These are phyloP conservation scores for Emergomyces pasteurianus DNA, from an alignment of 2,329 filamentous ascomycete species.

Conservation along the genomic window DNA sequence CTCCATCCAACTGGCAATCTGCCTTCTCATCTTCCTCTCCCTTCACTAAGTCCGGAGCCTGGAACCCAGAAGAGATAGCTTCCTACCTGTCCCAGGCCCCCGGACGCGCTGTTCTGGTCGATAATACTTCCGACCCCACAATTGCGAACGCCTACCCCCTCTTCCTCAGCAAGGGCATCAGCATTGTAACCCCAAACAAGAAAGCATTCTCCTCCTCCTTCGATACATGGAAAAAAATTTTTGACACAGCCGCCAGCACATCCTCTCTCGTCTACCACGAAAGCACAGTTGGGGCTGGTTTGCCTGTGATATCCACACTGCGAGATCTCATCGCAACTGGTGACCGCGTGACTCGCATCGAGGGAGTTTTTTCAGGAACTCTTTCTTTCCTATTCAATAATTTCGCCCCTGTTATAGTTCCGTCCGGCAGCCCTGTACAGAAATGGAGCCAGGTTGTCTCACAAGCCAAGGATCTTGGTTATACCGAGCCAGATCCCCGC, in stretches of 20 bases:
- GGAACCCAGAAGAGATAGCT: conserved; percentile 57
- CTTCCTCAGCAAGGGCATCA: conserved; percentile 71
- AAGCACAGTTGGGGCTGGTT: conserved; percentile 81
- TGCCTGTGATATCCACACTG: conserved; percentile 86
- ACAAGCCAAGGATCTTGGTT: conserved; percentile 85
- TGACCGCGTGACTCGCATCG: conserved; percentile 80
- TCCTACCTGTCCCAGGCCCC: conserved; percentile 69
- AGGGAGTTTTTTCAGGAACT: conserved; percentile 94
- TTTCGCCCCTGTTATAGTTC: conserved; percentile 69
- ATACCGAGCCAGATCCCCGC: conserved; percentile 77
- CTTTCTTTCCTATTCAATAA: conserved; percentile 98
- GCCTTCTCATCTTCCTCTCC: conserved; percentile 54
- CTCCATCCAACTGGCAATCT: conserved; percentile 44
- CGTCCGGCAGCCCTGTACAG: conserved; percentile 41
- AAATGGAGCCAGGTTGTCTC: conserved; percentile 85
- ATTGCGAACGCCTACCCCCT: conserved; percentile 73
- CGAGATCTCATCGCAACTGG: conserved; percentile 92
- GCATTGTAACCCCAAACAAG: conserved; percentile 94
- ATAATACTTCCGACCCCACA: conserved; percentile 88
- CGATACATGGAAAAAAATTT: conserved; percentile 78
- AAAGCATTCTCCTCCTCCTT: conserved; percentile 84
- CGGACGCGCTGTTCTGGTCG: conserved; percentile 69
- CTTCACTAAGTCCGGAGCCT: conserved; percentile 37
- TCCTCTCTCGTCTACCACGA: conserved; percentile 85
- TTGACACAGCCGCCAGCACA: conserved; percentile 51